These are phyloP conservation scores for Neobulgaria alba DNA, from an alignment of 2,329 filamentous ascomycete genomes.

Conservation along the genomic window DNA sequence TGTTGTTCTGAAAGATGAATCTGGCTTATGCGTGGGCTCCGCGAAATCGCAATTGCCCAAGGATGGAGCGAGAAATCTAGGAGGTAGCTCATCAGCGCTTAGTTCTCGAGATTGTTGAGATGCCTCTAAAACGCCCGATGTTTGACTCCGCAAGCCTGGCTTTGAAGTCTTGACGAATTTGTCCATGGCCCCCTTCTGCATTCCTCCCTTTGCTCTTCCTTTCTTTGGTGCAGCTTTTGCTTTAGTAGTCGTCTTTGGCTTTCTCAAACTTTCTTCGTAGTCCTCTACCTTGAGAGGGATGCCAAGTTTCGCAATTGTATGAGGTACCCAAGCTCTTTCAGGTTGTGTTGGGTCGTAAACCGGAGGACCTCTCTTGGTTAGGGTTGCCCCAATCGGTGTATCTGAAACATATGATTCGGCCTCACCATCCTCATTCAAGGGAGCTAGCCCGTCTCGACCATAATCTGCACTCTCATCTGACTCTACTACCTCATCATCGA, in stretches of 20 bases:
- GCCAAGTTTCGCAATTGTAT: slow-evolving; percentile 54
- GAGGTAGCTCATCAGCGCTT: slow-evolving; percentile 15
- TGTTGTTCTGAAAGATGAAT: background rate
- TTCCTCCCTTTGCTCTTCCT: slow-evolving; percentile 18
- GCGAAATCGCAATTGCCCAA: slow-evolving; percentile 7
- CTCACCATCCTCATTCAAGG: slow-evolving; percentile 58
- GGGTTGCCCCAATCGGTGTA: slow-evolving; percentile 9
- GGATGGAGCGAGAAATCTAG: slow-evolving; percentile 16
- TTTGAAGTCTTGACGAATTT: slow-evolving; percentile 28
- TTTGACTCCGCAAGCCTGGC: slow-evolving; percentile 5
- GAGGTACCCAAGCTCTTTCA: slow-evolving; percentile 61
- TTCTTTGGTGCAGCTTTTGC: slow-evolving; percentile 21
- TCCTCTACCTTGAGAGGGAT: slow-evolving; percentile 56
- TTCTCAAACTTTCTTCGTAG: slow-evolving; percentile 41
- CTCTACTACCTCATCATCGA: slow-evolving; percentile 59
- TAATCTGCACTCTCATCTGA: slow-evolving; percentile 24
- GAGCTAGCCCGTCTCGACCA: slow-evolving; percentile 45
- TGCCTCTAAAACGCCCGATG: slow-evolving; percentile 4
- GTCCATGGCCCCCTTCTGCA: slow-evolving; percentile 29
- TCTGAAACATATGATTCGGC: slow-evolving; percentile 31
- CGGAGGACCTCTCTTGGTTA: slow-evolving; percentile 30
- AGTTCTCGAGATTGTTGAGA: too few species aligned
- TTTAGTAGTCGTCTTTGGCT: slow-evolving; percentile 20
- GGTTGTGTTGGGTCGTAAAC: slow-evolving; percentile 57
- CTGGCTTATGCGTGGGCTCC: background rate